Percentiles rank a stretch among this genome's conserved stretches.
Conservation (phyloP, 1,139 yeast genomes). For the Sugiyamaella novakii region DNA sequence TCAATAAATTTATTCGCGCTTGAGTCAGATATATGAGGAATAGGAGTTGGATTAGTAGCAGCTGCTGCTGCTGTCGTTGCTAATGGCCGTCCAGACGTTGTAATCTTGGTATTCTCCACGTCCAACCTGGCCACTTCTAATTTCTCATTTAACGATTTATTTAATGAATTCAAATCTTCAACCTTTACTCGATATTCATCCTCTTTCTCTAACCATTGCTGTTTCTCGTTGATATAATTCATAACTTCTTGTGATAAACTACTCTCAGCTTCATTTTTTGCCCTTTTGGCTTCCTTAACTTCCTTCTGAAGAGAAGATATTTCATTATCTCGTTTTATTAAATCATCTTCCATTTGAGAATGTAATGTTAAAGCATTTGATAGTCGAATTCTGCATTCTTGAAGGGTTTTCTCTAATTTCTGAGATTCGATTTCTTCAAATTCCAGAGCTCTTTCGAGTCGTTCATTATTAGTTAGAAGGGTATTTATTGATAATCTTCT, state of each 20-base stretch:
- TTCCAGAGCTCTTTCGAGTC: slow-evolving; percentile 34
- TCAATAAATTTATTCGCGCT: slow-evolving; percentile 24
- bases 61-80: neutral
- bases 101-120: slow-evolving; percentile 6
- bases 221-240: slow-evolving; percentile 41
- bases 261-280: slow-evolving; percentile 33
- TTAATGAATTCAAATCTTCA: slow-evolving; percentile 20
- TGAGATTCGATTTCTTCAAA: slow-evolving; percentile 35
- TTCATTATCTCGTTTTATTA: slow-evolving; percentile 34
- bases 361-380: slow-evolving; percentile 30
- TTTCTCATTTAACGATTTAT: slow-evolving; percentile 1
- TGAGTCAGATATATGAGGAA: slow-evolving; percentile 6
- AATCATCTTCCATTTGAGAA: slow-evolving; percentile 38
- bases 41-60: neutral
- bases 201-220: slow-evolving; percentile 40
- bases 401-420: slow-evolving; percentile 30
- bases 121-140: slow-evolving; percentile 5
- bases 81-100: neutral
- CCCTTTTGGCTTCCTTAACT: slow-evolving; percentile 30
- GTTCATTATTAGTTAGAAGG: slow-evolving; percentile 24
- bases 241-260: slow-evolving; percentile 36
- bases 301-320: slow-evolving; percentile 31
- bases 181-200: slow-evolving; percentile 33
- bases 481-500: slow-evolving; percentile 10
- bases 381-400: slow-evolving; percentile 30